phyloP scores from a whole-genome alignment of 2,329 filamentous ascomycete genomes.

The Paecilomyces niveus region DNA sequence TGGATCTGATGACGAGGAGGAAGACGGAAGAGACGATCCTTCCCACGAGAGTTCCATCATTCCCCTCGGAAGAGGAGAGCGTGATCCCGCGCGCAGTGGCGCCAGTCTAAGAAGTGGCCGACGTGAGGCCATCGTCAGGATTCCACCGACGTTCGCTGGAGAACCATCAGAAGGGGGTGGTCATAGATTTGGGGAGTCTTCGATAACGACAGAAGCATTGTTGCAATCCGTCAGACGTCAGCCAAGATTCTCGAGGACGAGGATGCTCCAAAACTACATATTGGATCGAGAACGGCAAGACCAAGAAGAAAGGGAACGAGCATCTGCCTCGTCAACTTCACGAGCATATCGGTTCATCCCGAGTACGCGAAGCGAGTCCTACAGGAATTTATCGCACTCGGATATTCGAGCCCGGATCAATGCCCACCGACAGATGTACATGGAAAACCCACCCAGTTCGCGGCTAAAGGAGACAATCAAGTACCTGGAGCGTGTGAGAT shows the following conservation, averaged over 20 bases:
- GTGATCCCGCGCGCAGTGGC: conserved; percentile 11
- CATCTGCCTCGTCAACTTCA: conserved; percentile 1
- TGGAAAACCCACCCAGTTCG: conserved; percentile 25
- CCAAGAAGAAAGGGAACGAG: conserved; percentile 9
- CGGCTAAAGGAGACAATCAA: conserved; percentile 53
- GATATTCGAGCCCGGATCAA: conserved; percentile 28
- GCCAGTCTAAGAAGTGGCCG: conserved; percentile 16
- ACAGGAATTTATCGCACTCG: conserved; percentile 22
- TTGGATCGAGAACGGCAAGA: conserved; percentile 26
- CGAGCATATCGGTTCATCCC: conserved; percentile 20
- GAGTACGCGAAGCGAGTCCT: conserved; percentile 18
- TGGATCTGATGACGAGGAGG: conserved; percentile 30
- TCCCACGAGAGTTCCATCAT: conserved; percentile 20
- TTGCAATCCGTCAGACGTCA: conserved; percentile 36
- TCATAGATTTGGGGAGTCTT: conserved; percentile 15
- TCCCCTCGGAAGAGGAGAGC: conserved; percentile 21
- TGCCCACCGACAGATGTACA: conserved; percentile 29
- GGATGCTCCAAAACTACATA: conserved; percentile 34
- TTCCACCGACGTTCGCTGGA: conserved; percentile 11
- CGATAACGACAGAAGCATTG: conserved; percentile 28
- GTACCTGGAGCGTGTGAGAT: conserved; percentile 54
- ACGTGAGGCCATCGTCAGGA: conserved; percentile 14
- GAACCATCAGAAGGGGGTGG: conserved; percentile 16
- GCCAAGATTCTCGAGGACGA: conserved; percentile 28
- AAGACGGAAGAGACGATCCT: conserved; percentile 22